Percentiles rank a stretch among this genome's conserved stretches.
phyloP scores from a whole-genome alignment of 169 alveolate species.

The Amoebophrya sp. region DNA sequence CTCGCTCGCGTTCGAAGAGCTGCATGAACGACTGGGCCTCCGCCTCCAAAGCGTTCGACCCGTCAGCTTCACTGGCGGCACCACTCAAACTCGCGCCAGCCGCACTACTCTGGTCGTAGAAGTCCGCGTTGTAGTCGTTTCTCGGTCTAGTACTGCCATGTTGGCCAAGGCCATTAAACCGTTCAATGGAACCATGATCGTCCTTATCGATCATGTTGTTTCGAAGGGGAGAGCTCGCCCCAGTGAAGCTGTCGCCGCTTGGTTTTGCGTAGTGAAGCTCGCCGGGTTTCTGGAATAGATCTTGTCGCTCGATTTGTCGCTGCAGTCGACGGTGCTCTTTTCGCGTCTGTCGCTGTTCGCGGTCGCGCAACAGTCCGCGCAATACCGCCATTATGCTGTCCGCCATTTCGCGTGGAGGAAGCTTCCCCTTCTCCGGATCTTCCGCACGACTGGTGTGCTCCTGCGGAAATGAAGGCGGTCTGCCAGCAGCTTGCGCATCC shows the following conservation, averaged over 20 bases:
- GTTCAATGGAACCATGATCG: too few relatives aligned
- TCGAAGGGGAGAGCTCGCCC: not conserved
- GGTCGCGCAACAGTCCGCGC: not conserved
- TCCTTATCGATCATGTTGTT: too few relatives aligned
- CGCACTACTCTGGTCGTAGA: not conserved
- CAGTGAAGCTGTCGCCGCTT: not conserved
- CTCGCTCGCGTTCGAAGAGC: not conserved
- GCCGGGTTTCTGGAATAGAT: not conserved
- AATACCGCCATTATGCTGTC: not conserved
- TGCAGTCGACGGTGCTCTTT: not conserved
- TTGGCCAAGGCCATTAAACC: too few relatives aligned
- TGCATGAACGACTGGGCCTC: not conserved
- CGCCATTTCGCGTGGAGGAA: not conserved
- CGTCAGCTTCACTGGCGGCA: not conserved
- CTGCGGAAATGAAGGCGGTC: too few relatives aligned
- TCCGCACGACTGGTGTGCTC: too few relatives aligned
- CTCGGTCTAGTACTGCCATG: not conserved
- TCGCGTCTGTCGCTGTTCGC: not conserved
- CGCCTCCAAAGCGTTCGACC: not conserved
- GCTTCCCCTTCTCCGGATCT: too few relatives aligned
- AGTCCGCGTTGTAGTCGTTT: not conserved
- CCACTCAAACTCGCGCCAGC: not conserved
- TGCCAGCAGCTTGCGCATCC: too few relatives aligned
- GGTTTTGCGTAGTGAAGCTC: not conserved
- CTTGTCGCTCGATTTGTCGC: not conserved